These are phyloP conservation scores for Chaetomidium leptoderma DNA, from an alignment of 495 filamentous ascomycete genomes.

Conservation along the genomic window DNA sequence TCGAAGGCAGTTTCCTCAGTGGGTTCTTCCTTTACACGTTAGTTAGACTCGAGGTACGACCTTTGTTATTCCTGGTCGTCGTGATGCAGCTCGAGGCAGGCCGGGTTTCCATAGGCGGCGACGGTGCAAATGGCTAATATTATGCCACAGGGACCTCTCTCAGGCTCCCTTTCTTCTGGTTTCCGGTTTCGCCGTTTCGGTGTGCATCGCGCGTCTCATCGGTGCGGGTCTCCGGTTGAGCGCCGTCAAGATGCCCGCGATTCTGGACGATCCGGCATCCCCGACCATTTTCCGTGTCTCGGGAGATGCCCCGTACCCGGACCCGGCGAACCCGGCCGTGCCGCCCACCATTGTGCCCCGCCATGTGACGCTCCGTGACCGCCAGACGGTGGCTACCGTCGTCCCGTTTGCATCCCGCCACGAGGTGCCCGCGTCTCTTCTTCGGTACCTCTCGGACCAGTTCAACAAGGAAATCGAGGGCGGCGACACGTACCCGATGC, in stretches of 20 bases:
- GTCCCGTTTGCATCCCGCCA: conserved; percentile 75
- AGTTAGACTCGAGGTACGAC: conserved; percentile 7
- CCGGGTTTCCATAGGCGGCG: not conserved
- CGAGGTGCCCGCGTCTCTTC: conserved; percentile 68
- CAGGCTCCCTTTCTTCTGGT: not conserved
- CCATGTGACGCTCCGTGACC: conserved; percentile 83
- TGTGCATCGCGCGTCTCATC: not conserved
- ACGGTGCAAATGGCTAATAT: not conserved
- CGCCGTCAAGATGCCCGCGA: conserved; percentile 68
- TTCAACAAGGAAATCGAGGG: conserved; percentile 92
- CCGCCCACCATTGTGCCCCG: conserved; percentile 68
- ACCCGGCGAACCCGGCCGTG: conserved; percentile 55
- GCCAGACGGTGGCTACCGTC: conserved; percentile 84
- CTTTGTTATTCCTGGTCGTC: not conserved
- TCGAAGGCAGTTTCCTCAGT: not conserved
- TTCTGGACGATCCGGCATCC: conserved; percentile 71
- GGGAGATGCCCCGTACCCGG: conserved; percentile 60
- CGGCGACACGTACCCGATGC: conserved; percentile 95
- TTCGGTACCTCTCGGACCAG: conserved; percentile 78
- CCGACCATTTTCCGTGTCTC: conserved; percentile 59
- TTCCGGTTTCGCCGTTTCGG: not conserved
- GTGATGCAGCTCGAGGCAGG: not conserved
- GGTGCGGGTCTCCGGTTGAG: not conserved
- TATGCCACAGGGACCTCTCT: not conserved
- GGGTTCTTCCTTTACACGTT: not conserved